Conservation (phyloP, 2,329 filamentous ascomycete genomes). For the Alternaria infectoria region DNA sequence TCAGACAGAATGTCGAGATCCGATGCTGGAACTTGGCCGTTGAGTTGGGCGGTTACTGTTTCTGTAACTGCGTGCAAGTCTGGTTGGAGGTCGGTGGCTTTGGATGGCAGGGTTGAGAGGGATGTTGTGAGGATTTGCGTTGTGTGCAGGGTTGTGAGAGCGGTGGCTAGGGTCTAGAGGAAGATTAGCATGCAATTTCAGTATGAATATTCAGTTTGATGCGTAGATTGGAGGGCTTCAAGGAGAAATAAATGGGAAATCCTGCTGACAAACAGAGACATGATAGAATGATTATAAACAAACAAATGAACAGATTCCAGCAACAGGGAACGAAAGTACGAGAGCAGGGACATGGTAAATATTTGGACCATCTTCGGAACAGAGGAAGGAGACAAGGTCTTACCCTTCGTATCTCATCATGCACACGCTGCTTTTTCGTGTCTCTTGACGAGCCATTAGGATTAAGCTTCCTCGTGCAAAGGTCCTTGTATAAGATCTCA, state of each 20-base stretch:
- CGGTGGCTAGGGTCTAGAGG: constrained; percentile 1
- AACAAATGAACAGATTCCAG: background rate
- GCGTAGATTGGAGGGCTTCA: background rate
- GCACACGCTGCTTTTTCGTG: constrained; percentile 51
- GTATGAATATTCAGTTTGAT: background rate
- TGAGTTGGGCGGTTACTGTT: constrained; percentile 50
- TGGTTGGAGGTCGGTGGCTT: constrained; percentile 45
- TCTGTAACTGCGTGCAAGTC: constrained; percentile 54
- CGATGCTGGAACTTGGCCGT: constrained; percentile 39
- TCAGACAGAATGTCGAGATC: constrained; percentile 50
- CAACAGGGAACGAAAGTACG: background rate
- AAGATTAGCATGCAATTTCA: constrained; percentile 7
- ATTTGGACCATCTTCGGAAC: too few relatives aligned
- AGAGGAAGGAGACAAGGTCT: too few relatives aligned
- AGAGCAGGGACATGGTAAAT: too few relatives aligned
- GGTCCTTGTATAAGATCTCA: constrained; percentile 53
- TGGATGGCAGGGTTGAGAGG: constrained; percentile 44
- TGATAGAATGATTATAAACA: background rate
- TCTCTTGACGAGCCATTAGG: constrained; percentile 53
- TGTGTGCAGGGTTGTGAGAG: constrained; percentile 42
- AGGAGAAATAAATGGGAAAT: too few relatives aligned
- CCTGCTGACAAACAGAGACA: too few relatives aligned
- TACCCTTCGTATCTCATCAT: constrained; percentile 50
- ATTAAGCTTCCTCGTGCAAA: constrained; percentile 52
- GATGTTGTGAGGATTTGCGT: constrained; percentile 44